Base-by-base conservation (phyloP, 192 early-diverging fungal genomes). In the Coemansia sp. region DNA sequence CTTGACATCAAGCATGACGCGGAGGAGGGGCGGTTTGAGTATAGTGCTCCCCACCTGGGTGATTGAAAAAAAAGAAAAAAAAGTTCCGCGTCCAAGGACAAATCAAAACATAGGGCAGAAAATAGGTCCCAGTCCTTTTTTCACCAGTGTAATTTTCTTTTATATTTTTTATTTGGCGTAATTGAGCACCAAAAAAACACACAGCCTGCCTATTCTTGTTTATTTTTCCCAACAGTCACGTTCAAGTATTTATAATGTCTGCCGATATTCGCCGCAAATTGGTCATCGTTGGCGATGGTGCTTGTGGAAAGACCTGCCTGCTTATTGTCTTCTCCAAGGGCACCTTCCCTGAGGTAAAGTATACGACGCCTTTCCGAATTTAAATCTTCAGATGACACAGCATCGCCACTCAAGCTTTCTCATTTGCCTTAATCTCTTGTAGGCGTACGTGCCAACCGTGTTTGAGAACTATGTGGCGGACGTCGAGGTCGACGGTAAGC, bases 381-480 rank as follows among this genome's bases (percentile, higher is more conserved):
- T n/a, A n/a, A 16, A 31, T 31, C 33, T 25, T 23, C 38, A 41
- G 37, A 37, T 56, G 37, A 25, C 57, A 14, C 38, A n/a, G 3
- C 13, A n/a, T 4, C n/a, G 8, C 36, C 47, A 52, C 14, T 33
- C 13, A 28, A 31, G 4, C 20, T 34, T 25, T 31, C 35, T 65
- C 21, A 41, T 28, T 64, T 42, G 41, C 25, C 39, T 63, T 21
- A 12, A 4, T 45, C 14, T 26, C 0, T 42, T 41, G 28, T 45
- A 87, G 42, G 93, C 93, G 10, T 91, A 93, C 79, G 87, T 91
- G 23, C 95, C 95, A n/a, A 97, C 95, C 0, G 90, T 95, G 31
- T 97, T 96, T 79, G 96, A 98, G 59, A 96, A 93, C 77, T 93
- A 90, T 70, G 93, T 98, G 43, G 89, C 92, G 20, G 94, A 97